Conservation (phyloP, 768 basidiomycete species). For the Asterophora parasitica region DNA sequence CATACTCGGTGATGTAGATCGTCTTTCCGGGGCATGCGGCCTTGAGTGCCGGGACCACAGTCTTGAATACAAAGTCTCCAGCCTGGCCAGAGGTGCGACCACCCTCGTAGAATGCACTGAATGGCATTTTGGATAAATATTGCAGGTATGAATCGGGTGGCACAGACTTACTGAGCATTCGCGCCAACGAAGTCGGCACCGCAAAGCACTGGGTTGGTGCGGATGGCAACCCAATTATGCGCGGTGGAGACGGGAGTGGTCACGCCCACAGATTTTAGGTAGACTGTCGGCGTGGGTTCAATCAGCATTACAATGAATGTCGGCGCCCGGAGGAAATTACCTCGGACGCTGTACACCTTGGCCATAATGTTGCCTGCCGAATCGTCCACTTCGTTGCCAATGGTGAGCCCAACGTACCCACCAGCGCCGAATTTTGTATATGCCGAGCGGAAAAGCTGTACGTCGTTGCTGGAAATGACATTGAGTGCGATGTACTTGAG, state of each 20-base stretch:
- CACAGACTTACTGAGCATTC: constrained; percentile 30
- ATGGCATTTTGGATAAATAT: too few species aligned
- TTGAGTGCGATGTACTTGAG: background rate
- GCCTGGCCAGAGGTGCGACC: constrained; percentile 25
- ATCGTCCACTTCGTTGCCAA: constrained; percentile 36
- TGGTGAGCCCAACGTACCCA: constrained; percentile 29
- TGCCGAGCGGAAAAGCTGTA: constrained; percentile 29
- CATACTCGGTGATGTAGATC: constrained; percentile 32
- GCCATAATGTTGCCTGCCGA: constrained; percentile 27
- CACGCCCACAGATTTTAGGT: constrained; percentile 28
- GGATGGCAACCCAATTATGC: constrained; percentile 32
- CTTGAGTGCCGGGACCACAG: too few species aligned
- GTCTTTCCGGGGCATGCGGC: constrained; percentile 33
- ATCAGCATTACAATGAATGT: background rate
- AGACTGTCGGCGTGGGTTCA: constrained; percentile 17
- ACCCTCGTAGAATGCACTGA: constrained; percentile 33
- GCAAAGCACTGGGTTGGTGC: constrained; percentile 28
- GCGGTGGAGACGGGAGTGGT: constrained; percentile 33
- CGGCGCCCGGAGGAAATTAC: constrained; percentile 17
- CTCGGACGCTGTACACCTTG: constrained; percentile 31
- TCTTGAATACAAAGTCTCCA: constrained; percentile 34
- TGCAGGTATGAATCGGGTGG: too few species aligned
- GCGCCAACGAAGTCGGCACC: constrained; percentile 34
- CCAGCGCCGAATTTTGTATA: constrained; percentile 27
- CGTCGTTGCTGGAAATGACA: constrained; percentile 26